Evolutionary conservation across 129 eudicot species (phyloP), one percentile per base, ranked within the genome.

Genomic region (Chrysanthemum lavandulifolium): DNA sequence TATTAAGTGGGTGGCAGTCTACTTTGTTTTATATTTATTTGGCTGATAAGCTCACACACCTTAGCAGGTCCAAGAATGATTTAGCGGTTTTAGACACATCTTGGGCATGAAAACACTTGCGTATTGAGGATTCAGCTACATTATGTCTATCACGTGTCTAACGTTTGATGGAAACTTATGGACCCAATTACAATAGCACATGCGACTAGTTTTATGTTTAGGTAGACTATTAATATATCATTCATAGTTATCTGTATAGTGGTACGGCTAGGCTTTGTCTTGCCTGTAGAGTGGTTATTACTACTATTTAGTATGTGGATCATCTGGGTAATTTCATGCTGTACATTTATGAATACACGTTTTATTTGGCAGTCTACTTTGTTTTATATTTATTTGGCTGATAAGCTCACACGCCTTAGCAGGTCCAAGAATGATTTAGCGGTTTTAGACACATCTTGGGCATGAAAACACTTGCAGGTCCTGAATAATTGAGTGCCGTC

Each of bases 21-120:
- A 69, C 31, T 31, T 25, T 31, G 14, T 2, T 40, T 58, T 23
- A 4, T 59, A 51, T 59, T 67, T n/a, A 49, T 25, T 23, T 59
- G 29, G 76, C 48, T 27, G 70, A 61, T 73, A 61, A 29, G 33
- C 29, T 49, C 47, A 25, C 18, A 16, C 48, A 29, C 69, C 50
- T 7, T 10, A 61, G 33, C 51, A 61, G 61, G n/a, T 25, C n/a
- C 14, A 48, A 14, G 15, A 13, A 48, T 19, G 19, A 31, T 15
- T 27, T 60, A n/a, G 68, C 70, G 62, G 18, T 64, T 25, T 25
- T 29, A 61, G 29, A 61, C 47, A 16, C 53, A n/a, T 48, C 11
- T 48, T 27, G 31, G 33, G 60, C 69, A 61, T 12, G 23, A 19
- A 9, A 6, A 45, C 50, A 40, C 56, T 29, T 33, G 73, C 49